Base-by-base conservation (phyloP, 768 basidiomycete species). In the Mycena indigotica region DNA sequence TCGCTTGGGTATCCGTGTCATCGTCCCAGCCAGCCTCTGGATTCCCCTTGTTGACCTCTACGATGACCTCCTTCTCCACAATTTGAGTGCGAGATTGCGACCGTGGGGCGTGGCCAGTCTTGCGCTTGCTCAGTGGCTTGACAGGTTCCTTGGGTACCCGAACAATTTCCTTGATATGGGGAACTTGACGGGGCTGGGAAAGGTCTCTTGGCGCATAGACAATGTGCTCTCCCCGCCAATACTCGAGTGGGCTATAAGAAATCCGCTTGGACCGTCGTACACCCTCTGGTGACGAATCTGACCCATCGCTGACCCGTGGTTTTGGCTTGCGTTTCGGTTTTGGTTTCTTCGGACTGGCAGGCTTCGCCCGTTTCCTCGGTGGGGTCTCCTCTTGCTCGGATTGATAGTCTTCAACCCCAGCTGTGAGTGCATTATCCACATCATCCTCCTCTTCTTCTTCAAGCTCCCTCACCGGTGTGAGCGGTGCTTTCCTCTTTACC, bases 191-290 rank as follows among this genome's bases (percentile, higher is more conserved):
- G 8, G 73, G 60, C 23, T 77, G 82, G 5, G 79, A 78, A 13
- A 64, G 57, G 3, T 68, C 63, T 12, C 68, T 65, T 52, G 86
- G 81, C 5, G 88, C 88, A 65, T 93, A 98, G 2, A 95, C 86
- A 23, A 93, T 82, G 60, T 86, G 88, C 73, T 98, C 96, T 63
- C 85, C 84, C n/a, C 94, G 84, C 96, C 96, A 98, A 77, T 82
- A 96, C 38, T 92, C 90, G 30, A 98, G 77, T 3, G 95, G 96
- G 49, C 75, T 74, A 65, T 84, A 85, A 28, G 84, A 84, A 52
- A 81, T 76, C 23, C 95, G 86, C 48, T 75, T 75, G 28, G 92
- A 88, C 50, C 89, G 85, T 17, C 94, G 87, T 2, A 90, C 75
- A 23, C 87, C 87, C 45, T 78, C 73, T n/a, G 57, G 0, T 13